phyloP scores from a whole-genome alignment of 2,329 filamentous ascomycete species.

The Passalora sequoiae region DNA sequence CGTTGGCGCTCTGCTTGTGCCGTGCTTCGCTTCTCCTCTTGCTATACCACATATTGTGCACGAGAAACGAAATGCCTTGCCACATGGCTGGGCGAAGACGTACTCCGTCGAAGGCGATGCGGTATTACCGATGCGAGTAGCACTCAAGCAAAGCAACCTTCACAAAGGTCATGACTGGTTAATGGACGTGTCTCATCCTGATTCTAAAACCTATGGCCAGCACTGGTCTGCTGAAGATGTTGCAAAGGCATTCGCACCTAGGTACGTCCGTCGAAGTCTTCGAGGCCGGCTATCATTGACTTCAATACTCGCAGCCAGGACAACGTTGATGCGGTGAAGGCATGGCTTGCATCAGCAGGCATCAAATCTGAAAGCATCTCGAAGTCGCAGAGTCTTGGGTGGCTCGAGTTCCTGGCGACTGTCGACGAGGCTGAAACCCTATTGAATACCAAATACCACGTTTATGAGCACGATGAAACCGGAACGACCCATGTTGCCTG shows the following conservation, averaged over 20 bases:
- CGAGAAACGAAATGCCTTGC: constrained; percentile 28
- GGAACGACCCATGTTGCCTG: constrained; percentile 36
- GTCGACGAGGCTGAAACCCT: constrained; percentile 51
- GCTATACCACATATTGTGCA: constrained; percentile 26
- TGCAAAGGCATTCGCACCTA: constrained; percentile 41
- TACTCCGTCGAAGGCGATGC: constrained; percentile 26
- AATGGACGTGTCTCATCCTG: constrained; percentile 40
- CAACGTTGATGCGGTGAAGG: constrained; percentile 47
- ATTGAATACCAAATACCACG: constrained; percentile 50
- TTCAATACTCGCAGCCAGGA: constrained; percentile 29
- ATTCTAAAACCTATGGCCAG: constrained; percentile 39
- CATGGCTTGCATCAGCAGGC: constrained; percentile 52
- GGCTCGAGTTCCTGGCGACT: constrained; percentile 54
- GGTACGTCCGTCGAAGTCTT: constrained; percentile 12
- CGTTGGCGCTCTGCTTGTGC: constrained; percentile 12
- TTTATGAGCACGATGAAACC: constrained; percentile 41
- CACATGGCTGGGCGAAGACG: constrained; percentile 28
- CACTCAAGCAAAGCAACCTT: constrained; percentile 33
- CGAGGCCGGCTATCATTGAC: not conserved
- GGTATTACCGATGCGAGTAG: constrained; percentile 33
- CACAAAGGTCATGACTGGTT: constrained; percentile 31
- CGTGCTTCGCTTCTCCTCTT: constrained; percentile 23
- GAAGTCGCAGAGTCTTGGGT: constrained; percentile 49
- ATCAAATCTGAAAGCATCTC: constrained; percentile 46
- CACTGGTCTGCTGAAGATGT: constrained; percentile 43